Percentiles rank a stretch among this genome's conserved stretches.
Evolutionary conservation across 1,284 basidiomycete genomes (phyloP).

Genomic region (Ustilago shanxiensis): DNA sequence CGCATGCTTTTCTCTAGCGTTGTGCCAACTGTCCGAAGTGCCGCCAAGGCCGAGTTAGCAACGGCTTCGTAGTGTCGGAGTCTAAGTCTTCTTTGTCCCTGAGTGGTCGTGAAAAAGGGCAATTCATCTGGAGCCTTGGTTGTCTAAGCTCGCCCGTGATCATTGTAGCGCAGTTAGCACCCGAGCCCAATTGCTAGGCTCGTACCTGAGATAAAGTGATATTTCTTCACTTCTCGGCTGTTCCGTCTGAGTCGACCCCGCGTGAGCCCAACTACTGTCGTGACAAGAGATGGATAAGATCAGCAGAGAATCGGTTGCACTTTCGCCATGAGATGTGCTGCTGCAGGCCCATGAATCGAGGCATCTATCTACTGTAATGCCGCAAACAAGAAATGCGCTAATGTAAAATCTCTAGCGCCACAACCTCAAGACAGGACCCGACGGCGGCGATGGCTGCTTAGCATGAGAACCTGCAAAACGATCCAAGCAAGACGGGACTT

Average conservation of each 20-base stretch:
- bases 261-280: too few species aligned
- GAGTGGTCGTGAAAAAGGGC: background rate
- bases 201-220: background rate
- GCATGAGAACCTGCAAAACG: background rate
- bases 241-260: background rate
- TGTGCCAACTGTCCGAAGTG: background rate
- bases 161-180: background rate
- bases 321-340: background rate
- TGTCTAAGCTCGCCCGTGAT: background rate
- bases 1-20: background rate
- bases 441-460: background rate
- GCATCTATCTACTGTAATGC: too few species aligned
- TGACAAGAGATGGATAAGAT: too few species aligned
- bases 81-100: background rate
- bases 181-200: background rate
- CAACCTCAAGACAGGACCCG: background rate
- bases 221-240: background rate
- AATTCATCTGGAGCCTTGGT: background rate
- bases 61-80: background rate
- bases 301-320: too few species aligned
- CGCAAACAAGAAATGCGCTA: too few species aligned
- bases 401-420: too few species aligned
- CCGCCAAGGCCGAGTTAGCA: slow-evolving; percentile 3
- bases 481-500: background rate
- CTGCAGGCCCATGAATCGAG: background rate